Percentiles rank a stretch among this genome's conserved stretches.
Evolutionary conservation across 345 rosid genomes (phyloP).

Genomic region (Viola odorata): DNA sequence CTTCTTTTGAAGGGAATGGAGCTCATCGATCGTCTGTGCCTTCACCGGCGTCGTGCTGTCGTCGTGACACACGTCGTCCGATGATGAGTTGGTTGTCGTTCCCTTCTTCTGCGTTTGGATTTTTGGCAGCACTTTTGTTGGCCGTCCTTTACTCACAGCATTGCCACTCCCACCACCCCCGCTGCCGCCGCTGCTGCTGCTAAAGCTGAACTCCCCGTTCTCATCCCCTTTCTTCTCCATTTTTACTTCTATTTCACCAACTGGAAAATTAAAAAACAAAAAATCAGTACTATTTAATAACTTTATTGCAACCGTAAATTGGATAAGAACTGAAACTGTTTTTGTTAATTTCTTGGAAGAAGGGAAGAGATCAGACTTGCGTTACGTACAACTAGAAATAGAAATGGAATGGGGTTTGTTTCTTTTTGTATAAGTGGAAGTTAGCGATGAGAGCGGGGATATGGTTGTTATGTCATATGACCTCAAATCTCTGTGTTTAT

Average conservation of each 20-base stretch:
- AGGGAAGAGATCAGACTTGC: not conserved
- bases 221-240: slow-evolving; percentile 12
- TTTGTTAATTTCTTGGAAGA: not conserved
- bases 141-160: not conserved
- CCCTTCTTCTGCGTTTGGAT: slow-evolving; percentile 12
- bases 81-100: not conserved
- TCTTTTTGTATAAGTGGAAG: not conserved
- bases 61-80: slow-evolving; percentile 21
- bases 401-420: not conserved
- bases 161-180: too few species aligned
- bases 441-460: not conserved
- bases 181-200: not conserved
- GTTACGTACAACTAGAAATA: not conserved
- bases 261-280: too few species aligned
- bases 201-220: slow-evolving; percentile 27
- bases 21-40: slow-evolving; percentile 36
- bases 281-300: not conserved
- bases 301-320: not conserved
- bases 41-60: slow-evolving; percentile 28
- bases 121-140: slow-evolving; percentile 15
- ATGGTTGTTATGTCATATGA: not conserved
- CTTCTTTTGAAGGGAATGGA: slow-evolving; percentile 42
- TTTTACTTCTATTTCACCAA: not conserved
- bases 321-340: not conserved
- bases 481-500: not conserved